Evolutionary conservation across 2,329 filamentous ascomycete genomes (phyloP).

Genomic region (Huntiella savannae): DNA sequence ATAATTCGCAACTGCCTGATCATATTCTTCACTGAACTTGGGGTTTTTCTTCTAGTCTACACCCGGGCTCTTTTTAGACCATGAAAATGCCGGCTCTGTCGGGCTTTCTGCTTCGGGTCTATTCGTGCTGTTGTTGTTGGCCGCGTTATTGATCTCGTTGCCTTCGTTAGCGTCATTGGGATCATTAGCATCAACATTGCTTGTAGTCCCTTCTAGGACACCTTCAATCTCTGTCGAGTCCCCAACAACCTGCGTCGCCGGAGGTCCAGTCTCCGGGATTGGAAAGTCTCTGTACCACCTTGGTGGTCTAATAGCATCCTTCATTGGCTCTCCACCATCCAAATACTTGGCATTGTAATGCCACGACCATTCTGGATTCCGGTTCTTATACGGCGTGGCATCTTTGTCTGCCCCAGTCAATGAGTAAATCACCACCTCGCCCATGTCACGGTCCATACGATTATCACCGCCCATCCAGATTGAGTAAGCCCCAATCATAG

Average conservation of each 20-base stretch:
- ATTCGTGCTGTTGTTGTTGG: too few relatives aligned
- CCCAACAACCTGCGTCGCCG: too few relatives aligned
- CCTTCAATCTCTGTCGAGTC: too few relatives aligned
- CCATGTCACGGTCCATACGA: conserved; percentile 7
- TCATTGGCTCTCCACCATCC: conserved; percentile 2
- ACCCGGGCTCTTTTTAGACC: not conserved
- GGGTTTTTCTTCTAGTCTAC: not conserved
- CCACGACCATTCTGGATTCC: not conserved
- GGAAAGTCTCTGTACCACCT: not conserved
- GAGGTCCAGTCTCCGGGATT: too few relatives aligned
- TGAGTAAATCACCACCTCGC: conserved; percentile 9
- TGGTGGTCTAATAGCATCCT: conserved; percentile 1
- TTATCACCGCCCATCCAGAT: conserved; percentile 11
- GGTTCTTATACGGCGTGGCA: not conserved
- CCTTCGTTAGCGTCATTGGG: too few relatives aligned
- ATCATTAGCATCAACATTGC: too few relatives aligned
- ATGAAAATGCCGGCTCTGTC: not conserved
- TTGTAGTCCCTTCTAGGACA: too few relatives aligned
- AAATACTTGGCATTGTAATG: not conserved
- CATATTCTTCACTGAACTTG: not conserved
- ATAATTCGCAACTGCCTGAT: not conserved
- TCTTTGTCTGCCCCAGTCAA: conserved; percentile 5
- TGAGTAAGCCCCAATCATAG: conserved; percentile 4
- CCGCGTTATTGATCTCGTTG: too few relatives aligned
- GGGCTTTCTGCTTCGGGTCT: too few relatives aligned